phyloP scores from a whole-genome alignment of 2,329 filamentous ascomycete species.

The Paecilomyces sp. region DNA sequence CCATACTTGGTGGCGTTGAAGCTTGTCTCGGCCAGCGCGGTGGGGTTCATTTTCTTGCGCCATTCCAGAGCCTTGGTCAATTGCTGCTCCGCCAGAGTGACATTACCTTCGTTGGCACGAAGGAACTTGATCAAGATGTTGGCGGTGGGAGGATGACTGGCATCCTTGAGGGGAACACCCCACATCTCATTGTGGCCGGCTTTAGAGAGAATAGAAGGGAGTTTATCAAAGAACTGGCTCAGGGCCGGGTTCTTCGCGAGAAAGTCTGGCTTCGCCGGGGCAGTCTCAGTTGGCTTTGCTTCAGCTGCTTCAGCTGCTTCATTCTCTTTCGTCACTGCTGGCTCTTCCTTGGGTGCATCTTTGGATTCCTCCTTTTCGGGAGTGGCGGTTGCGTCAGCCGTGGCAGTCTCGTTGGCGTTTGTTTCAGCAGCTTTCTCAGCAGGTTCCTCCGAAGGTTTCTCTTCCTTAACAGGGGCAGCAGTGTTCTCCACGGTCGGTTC shows the following conservation, averaged over 20 bases:
- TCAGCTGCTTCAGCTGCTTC: slow-evolving; percentile 11
- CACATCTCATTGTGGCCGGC: slow-evolving; percentile 72
- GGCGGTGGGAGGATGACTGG: slow-evolving; percentile 62
- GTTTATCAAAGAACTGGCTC: slow-evolving; percentile 49
- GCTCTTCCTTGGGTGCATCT: slow-evolving; percentile 6
- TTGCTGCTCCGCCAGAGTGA: slow-evolving; percentile 68
- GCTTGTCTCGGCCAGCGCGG: slow-evolving; percentile 54
- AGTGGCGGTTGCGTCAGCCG: slow-evolving; percentile 1
- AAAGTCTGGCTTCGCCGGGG: slow-evolving; percentile 23
- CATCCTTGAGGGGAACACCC: slow-evolving; percentile 60
- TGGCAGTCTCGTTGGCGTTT: slow-evolving; percentile 4
- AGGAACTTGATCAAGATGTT: slow-evolving; percentile 90
- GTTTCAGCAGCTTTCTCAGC: slow-evolving; percentile 5
- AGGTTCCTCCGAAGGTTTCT: slow-evolving; percentile 3
- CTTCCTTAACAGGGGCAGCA: background rate
- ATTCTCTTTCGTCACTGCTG: slow-evolving; percentile 6
- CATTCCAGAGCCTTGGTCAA: slow-evolving; percentile 72
- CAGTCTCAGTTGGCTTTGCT: slow-evolving; percentile 10
- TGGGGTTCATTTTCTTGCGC: slow-evolving; percentile 69
- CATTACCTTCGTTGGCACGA: slow-evolving; percentile 75
- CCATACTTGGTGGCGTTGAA: slow-evolving; percentile 67
- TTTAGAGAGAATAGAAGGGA: slow-evolving; percentile 52
- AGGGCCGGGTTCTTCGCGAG: slow-evolving; percentile 38
- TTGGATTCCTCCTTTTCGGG: slow-evolving; percentile 4
- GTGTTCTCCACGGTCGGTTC: slow-evolving; percentile 1